A percentile compares a stretch with the other conserved stretches of the same genome.
These are phyloP conservation scores for Dictyostelium capitatum DNA, from an alignment of 78 protist genomes.

Conservation along the genomic window DNA sequence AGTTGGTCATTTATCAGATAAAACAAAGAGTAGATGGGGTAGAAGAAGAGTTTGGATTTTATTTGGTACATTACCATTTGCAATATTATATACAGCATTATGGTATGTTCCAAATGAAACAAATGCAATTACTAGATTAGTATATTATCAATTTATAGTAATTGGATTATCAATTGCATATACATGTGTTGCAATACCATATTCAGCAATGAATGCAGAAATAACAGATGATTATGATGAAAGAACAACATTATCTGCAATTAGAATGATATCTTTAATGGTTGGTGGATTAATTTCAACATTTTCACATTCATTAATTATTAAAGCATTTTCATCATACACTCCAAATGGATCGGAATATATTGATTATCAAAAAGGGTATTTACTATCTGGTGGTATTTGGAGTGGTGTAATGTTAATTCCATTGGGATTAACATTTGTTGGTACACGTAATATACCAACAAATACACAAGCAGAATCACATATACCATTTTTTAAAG, in stretches of 20 bases:
- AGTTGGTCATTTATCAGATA: conserved; percentile 61
- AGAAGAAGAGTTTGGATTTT: conserved; percentile 81
- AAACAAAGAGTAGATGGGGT: conserved; percentile 65
- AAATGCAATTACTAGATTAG: neutral
- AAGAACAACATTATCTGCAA: conserved; percentile 48
- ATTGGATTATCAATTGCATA: conserved; percentile 29
- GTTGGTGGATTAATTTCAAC: conserved; percentile 67
- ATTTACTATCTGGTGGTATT: conserved; percentile 71
- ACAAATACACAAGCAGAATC: conserved; percentile 2
- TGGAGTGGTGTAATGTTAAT: conserved; percentile 57
- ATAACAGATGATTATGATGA: conserved; percentile 80
- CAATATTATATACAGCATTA: conserved; percentile 43
- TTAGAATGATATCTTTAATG: conserved; percentile 74
- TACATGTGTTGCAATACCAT: conserved; percentile 81
- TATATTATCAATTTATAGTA: conserved; percentile 55
- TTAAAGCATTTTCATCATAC: neutral
- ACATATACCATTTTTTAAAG: conserved; percentile 76
- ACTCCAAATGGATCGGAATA: conserved; percentile 8
- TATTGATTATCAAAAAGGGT: conserved; percentile 52
- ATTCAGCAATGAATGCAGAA: conserved; percentile 82
- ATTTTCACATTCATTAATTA: conserved; percentile 52
- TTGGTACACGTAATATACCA: conserved; percentile 69
- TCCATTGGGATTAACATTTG: conserved; percentile 40
- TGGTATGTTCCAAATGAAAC: conserved; percentile 35
- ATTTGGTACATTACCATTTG: conserved; percentile 52